Conservation (phyloP, 805 yeast genomes). For the Candida lessepsii region DNA sequence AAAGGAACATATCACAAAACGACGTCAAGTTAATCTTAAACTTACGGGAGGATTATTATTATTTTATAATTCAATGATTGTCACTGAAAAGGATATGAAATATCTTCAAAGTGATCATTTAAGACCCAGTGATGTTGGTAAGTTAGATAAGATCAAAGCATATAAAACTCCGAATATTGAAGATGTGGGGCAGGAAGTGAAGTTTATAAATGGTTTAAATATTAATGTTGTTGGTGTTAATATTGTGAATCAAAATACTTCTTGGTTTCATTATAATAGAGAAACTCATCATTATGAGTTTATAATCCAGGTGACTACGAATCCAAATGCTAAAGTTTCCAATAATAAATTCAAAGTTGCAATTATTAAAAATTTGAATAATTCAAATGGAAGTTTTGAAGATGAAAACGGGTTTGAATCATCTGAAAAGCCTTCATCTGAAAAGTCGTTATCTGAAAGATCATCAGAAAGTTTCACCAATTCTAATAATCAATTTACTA, state of each 20-base stretch:
- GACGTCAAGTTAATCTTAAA: slow-evolving; percentile 62
- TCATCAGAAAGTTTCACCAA: no score
- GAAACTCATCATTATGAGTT: slow-evolving; percentile 41
- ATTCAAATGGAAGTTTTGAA: no score
- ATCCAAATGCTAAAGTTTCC: no score
- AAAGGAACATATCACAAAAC: slow-evolving; percentile 60
- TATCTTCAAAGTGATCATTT: slow-evolving; percentile 41
- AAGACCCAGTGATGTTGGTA: slow-evolving; percentile 37
- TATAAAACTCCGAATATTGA: slow-evolving; percentile 11
- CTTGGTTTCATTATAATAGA: slow-evolving; percentile 11
- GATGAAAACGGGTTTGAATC: no score
- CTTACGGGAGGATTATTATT: slow-evolving; percentile 62
- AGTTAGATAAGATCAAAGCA: slow-evolving; percentile 27
- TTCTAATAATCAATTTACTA: slow-evolving; percentile 2
- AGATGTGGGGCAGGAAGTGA: slow-evolving; percentile 17
- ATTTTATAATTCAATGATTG: slow-evolving; percentile 72
- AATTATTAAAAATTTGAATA: no score
- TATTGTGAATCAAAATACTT: slow-evolving; percentile 12
- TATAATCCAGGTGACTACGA: slow-evolving; percentile 43
- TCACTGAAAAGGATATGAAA: slow-evolving; percentile 54
- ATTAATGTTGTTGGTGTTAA: slow-evolving; percentile 71
- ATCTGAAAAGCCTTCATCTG: no score
- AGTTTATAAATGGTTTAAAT: slow-evolving; percentile 54
- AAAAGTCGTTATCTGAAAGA: no score
- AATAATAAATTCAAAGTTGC: no score